Evolutionary conservation across 2,329 filamentous ascomycete species (phyloP).

Genomic region (Colletotrichum sp.): DNA sequence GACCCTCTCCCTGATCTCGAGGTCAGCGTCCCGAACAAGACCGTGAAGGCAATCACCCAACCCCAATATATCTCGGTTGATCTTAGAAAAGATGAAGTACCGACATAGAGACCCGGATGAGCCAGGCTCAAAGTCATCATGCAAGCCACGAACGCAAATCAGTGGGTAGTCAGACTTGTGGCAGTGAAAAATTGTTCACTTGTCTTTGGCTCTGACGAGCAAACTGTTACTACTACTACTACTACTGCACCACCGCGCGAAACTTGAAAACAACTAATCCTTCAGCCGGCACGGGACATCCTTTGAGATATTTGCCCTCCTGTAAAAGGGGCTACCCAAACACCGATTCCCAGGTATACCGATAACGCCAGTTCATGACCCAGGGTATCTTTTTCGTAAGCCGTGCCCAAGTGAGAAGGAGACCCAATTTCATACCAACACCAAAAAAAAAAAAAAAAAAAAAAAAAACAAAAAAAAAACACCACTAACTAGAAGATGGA

Average conservation of each 20-base stretch:
- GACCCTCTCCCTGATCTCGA: not conserved
- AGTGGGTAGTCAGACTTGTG: not conserved
- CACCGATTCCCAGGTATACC: not conserved
- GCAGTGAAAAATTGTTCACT: not conserved
- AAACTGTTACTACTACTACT: not conserved
- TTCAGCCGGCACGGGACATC: not conserved
- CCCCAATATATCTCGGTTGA: not conserved
- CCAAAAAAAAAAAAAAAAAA: not conserved
- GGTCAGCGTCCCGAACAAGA: not conserved
- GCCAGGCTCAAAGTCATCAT: not conserved
- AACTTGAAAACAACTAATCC: not conserved
- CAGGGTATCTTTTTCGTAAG: not conserved
- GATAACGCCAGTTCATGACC: not conserved
- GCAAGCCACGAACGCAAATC: not conserved
- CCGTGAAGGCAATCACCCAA: not conserved
- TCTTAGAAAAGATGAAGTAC: not conserved
- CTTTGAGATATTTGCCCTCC: not conserved
- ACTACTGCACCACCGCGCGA: not conserved
- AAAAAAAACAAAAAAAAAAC: too few relatives aligned
- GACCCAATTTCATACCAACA: not conserved
- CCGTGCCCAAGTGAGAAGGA: not conserved
- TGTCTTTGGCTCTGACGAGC: not conserved
- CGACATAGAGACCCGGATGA: not conserved
- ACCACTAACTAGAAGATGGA: too few relatives aligned
- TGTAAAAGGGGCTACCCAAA: not conserved